phyloP scores from a whole-genome alignment of 2,329 filamentous ascomycete species.

The Paecilomyces variotii region DNA sequence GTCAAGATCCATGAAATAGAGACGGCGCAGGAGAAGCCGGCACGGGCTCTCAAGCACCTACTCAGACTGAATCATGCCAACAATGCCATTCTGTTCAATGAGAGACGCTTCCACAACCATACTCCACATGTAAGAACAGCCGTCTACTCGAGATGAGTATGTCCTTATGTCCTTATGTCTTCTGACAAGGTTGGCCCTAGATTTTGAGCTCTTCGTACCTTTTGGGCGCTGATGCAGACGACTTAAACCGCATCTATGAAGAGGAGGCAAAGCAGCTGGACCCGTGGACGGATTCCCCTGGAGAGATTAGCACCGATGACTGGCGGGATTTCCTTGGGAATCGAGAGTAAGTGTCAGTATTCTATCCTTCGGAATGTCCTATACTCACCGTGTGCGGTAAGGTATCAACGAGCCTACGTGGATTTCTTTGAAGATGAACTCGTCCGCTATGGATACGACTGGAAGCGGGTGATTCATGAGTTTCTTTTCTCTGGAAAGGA shows the following conservation, averaged over 20 bases:
- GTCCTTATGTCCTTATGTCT: background rate
- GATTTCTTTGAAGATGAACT: constrained; percentile 95
- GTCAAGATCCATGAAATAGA: constrained; percentile 74
- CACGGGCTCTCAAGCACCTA: constrained; percentile 80
- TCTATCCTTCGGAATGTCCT: background rate
- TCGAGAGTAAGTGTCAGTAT: constrained; percentile 42
- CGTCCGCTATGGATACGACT: constrained; percentile 69
- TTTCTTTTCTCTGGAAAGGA: constrained; percentile 62
- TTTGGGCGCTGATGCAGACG: constrained; percentile 63
- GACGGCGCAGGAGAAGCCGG: constrained; percentile 66
- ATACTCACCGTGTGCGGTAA: constrained; percentile 15
- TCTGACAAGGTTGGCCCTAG: constrained; percentile 24
- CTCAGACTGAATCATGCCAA: constrained; percentile 88
- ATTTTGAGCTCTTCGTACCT: constrained; percentile 79
- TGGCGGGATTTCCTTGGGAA: constrained; percentile 82
- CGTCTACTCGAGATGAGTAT: background rate
- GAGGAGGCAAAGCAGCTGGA: constrained; percentile 63
- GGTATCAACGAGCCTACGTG: constrained; percentile 81
- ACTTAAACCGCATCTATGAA: constrained; percentile 77
- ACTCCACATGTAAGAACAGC: constrained; percentile 55
- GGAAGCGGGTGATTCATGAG: constrained; percentile 67
- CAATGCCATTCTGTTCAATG: constrained; percentile 71
- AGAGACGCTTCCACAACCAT: constrained; percentile 73
- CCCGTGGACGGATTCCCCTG: constrained; percentile 74
- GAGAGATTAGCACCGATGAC: constrained; percentile 73